Percentiles rank a stretch among this genome's conserved stretches.
Conservation (phyloP, 768 basidiomycete species). For the Hygrocybe punicea region DNA sequence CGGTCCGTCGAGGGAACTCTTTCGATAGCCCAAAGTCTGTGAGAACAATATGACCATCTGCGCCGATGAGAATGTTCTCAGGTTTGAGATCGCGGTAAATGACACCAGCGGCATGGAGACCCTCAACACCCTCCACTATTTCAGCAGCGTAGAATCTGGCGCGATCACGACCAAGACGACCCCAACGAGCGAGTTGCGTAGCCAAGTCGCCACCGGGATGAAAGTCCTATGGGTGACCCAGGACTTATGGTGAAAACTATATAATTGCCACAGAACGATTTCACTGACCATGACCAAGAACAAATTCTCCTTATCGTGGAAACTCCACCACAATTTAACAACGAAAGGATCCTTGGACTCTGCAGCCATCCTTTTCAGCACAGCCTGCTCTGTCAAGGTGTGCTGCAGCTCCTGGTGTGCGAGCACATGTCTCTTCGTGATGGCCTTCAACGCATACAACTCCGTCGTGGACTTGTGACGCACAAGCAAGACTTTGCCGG, state of each 20-base stretch:
- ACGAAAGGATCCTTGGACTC: slow-evolving; percentile 89
- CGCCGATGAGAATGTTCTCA: slow-evolving; percentile 92
- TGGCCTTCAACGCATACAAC: slow-evolving; percentile 93
- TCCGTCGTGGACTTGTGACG: slow-evolving; percentile 68
- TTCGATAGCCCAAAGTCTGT: slow-evolving; percentile 97
- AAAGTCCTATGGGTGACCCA: slow-evolving; percentile 59
- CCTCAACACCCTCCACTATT: slow-evolving; percentile 94
- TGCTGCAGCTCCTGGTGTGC: slow-evolving; percentile 96
- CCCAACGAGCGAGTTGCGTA: slow-evolving; percentile 95
- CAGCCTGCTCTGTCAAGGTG: slow-evolving; percentile 94
- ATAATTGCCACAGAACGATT: slow-evolving; percentile 17
- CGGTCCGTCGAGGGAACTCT: slow-evolving; percentile 67
- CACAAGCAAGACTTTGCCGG: slow-evolving; percentile 93
- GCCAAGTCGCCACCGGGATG: slow-evolving; percentile 96
- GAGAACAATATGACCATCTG: slow-evolving; percentile 92
- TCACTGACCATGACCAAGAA: slow-evolving; percentile 87
- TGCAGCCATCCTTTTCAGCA: slow-evolving; percentile 90
- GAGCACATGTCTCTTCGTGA: slow-evolving; percentile 94
- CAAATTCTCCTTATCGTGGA: slow-evolving; percentile 95
- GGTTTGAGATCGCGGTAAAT: slow-evolving; percentile 98
- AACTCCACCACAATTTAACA: slow-evolving; percentile 94
- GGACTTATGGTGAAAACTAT: slow-evolving; percentile 11
- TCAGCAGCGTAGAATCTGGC: slow-evolving; percentile 97
- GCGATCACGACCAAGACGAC: slow-evolving; percentile 86
- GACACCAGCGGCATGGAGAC: slow-evolving; percentile 88